These are phyloP conservation scores for Globisporangium irregulare DNA, from an alignment of 352 stramenopile species.

Conservation along the genomic window DNA sequence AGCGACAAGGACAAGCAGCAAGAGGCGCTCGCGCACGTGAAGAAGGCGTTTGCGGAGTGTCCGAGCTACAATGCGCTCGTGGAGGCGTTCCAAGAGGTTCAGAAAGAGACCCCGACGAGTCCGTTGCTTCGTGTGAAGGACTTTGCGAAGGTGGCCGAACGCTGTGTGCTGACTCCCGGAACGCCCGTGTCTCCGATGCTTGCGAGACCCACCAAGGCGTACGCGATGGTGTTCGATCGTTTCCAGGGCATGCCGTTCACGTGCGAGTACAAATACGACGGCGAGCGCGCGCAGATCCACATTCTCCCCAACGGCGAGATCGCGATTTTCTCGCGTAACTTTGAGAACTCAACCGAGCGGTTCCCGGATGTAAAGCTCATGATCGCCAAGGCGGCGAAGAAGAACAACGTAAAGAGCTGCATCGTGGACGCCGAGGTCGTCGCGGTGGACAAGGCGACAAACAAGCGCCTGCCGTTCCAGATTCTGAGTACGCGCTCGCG, in stretches of 20 bases:
- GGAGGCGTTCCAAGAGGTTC: constrained; percentile 76
- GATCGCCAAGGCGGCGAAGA: constrained; percentile 59
- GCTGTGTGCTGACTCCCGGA: constrained; percentile 93
- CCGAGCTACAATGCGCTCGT: constrained; percentile 96
- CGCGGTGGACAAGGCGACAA: constrained; percentile 94
- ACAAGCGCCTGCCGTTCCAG: constrained; percentile 98
- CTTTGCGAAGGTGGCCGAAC: constrained; percentile 52
- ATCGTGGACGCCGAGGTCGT: constrained; percentile 99
- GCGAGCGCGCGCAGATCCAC: constrained; percentile 96
- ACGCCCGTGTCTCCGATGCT: constrained; percentile 99
- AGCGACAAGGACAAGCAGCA: constrained; percentile 88
- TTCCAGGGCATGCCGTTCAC: constrained; percentile 96
- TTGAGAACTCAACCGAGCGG: constrained; percentile 97
- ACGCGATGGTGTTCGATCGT: constrained; percentile 96
- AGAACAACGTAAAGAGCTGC: constrained; percentile 68
- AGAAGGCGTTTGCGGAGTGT: constrained; percentile 97
- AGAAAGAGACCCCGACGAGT: constrained; percentile 33
- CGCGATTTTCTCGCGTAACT: constrained; percentile 98
- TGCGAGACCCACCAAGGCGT: constrained; percentile 96
- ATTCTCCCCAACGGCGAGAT: constrained; percentile 87
- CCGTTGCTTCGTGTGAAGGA: constrained; percentile 53
- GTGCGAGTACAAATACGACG: constrained; percentile 99
- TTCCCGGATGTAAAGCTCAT: constrained; percentile 92
- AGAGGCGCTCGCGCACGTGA: constrained; percentile 91
- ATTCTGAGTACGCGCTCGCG: constrained; percentile 96